These are phyloP conservation scores for Termitomyces titanicus DNA, from an alignment of 768 basidiomycete species.

Conservation along the genomic window DNA sequence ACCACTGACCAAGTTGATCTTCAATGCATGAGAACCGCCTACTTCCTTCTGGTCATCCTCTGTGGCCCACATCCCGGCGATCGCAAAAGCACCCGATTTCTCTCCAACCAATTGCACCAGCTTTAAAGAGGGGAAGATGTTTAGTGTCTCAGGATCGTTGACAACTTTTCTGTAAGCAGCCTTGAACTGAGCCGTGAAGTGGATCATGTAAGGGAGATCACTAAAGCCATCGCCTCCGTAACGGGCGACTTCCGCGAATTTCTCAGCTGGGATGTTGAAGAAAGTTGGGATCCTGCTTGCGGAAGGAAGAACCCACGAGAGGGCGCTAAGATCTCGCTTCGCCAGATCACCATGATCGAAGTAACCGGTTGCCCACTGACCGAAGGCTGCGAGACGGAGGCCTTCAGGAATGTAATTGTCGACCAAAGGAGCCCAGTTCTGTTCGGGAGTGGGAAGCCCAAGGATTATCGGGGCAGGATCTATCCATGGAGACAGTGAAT, in stretches of 20 bases:
- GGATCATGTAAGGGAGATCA: constrained; percentile 18
- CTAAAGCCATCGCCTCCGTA: constrained; percentile 7
- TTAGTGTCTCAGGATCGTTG: constrained; percentile 6
- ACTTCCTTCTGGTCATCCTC: constrained; percentile 14
- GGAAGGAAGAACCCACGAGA: constrained; percentile 21
- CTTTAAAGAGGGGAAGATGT: constrained; percentile 16
- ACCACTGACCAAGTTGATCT: constrained; percentile 11
- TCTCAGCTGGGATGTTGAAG: constrained; percentile 17
- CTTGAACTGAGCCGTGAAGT: constrained; percentile 12
- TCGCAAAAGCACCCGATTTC: constrained; percentile 15
- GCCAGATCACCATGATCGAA: constrained; percentile 28
- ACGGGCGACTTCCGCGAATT: constrained; percentile 12
- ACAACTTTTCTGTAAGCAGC: constrained; percentile 20
- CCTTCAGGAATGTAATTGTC: constrained; percentile 22
- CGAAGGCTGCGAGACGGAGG: constrained; percentile 17
- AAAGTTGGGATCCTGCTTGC: constrained; percentile 18
- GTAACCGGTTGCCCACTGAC: constrained; percentile 27
- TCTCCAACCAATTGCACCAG: constrained; percentile 11
- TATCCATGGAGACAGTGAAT: not conserved
- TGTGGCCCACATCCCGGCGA: constrained; percentile 17
- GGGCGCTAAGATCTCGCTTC: constrained; percentile 18
- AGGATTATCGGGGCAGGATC: constrained; percentile 24
- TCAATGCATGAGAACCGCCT: constrained; percentile 3
- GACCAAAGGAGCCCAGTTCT: constrained; percentile 22
- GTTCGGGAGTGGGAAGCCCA: constrained; percentile 20